These are phyloP conservation scores for Microsporum canis DNA, from an alignment of 2,329 filamentous ascomycete genomes.

Conservation along the genomic window DNA sequence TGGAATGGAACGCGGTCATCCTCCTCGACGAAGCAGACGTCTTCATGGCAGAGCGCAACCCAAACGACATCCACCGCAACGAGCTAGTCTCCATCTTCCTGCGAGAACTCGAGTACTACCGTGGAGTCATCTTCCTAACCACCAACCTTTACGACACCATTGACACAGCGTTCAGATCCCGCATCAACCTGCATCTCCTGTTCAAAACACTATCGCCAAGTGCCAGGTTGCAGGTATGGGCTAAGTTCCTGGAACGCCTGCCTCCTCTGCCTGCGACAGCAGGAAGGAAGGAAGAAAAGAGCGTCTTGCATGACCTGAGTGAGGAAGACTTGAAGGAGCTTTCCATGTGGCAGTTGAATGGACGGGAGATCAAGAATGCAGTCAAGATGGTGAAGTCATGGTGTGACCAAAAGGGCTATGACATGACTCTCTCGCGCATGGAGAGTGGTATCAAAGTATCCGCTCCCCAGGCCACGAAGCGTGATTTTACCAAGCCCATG, in stretches of 20 bases:
- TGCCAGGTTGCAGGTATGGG: conserved; percentile 35
- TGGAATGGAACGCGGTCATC: conserved; percentile 16
- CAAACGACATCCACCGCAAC: conserved; percentile 17
- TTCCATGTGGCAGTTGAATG: conserved; percentile 34
- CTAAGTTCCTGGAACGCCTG: conserved; percentile 33
- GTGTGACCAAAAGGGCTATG: conserved; percentile 37
- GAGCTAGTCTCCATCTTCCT: conserved; percentile 17
- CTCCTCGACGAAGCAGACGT: conserved; percentile 23
- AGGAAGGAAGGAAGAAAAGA: background rate
- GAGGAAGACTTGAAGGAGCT: conserved; percentile 32
- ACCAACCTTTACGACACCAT: conserved; percentile 25
- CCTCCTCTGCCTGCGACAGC: conserved; percentile 20
- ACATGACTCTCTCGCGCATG: conserved; percentile 33
- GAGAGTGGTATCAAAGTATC: conserved; percentile 40
- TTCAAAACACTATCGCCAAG: conserved; percentile 33
- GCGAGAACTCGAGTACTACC: conserved; percentile 19
- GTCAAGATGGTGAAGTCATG: conserved; percentile 38
- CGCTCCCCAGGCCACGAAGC: conserved; percentile 24
- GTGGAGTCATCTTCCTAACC: conserved; percentile 24
- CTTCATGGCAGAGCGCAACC: conserved; percentile 18
- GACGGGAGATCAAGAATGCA: conserved; percentile 39
- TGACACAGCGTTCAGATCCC: conserved; percentile 31
- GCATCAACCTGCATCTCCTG: conserved; percentile 39
- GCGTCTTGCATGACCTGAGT: conserved; percentile 2
- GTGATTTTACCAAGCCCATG: conserved; percentile 4